Evolutionary conservation across 768 basidiomycete species (phyloP), one percentile per base, ranked within the genome.

Genomic region (Megacollybia marginata): DNA sequence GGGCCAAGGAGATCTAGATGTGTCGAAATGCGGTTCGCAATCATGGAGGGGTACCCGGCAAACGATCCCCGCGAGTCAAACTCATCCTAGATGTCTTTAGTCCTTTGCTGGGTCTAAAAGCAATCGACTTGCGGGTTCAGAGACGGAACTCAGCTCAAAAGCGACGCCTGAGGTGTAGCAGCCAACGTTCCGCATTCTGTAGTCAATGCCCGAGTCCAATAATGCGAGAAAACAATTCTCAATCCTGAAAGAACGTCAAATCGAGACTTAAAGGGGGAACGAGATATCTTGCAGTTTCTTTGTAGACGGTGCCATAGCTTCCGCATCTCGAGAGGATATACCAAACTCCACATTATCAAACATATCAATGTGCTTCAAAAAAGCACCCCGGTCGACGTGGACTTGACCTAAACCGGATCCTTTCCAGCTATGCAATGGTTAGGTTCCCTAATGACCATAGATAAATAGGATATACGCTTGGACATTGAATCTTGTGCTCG

Each of bases 1-100:
- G 78, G 78, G 11, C 76, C 76, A 2, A 58, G 44, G 11, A 69
- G 52, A 52, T 71, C 68, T 8, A 73, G 57, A 48, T 69, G 66
- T 51, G 73, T 70, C 1, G 73, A 71, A 33, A 74, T 58, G 33
- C 62, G 57, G 57, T 73, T 74, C 13, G 73, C 70, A 6, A 73
- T 59, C 59, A 65, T 68, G 9, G 60, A 54, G 9, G 69, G 65
- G 33, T 56, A 53, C 8, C 58, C 63, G 8, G 65, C 65, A 36
- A 74, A 66, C 1, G 65, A 65, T 9, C 67, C 68, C 10, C 54
- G 52, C 12, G 62, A 55, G 9, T 69, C 65, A 15, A 52, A 60
- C 46, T 65, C 64, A 52, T 71, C 69, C 70, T 72, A 40, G 8
- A 40, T 40, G 23, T 28, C 23, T 6, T 28, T 6, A 28, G 23